phyloP scores from a whole-genome alignment of 2,329 filamentous ascomycete species.

The Neodidymelliopsis sp. region DNA sequence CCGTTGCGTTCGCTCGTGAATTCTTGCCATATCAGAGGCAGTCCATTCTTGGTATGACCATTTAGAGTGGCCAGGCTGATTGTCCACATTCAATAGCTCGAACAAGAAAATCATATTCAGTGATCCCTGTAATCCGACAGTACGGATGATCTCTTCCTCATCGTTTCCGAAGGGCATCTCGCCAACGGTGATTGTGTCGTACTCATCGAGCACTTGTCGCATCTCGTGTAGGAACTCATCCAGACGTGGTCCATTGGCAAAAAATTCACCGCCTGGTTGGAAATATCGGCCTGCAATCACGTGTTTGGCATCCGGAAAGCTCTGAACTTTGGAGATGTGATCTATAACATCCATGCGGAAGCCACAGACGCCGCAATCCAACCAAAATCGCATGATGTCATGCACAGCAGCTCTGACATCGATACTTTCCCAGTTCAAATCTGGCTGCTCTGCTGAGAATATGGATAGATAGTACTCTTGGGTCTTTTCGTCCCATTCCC shows the following conservation, averaged over 20 bases:
- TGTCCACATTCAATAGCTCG: constrained; percentile 1
- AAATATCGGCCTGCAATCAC: neutral
- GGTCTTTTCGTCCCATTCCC: constrained; percentile 1
- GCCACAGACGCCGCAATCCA: neutral
- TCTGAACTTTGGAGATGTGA: constrained; percentile 2
- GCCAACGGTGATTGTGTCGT: neutral
- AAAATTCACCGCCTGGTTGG: neutral
- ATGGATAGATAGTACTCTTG: neutral
- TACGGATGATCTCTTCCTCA: neutral
- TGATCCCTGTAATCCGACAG: neutral
- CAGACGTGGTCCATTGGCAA: neutral
- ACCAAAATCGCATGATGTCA: constrained; percentile 1
- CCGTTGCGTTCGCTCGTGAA: neutral
- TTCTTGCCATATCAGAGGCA: neutral
- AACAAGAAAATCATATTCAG: constrained; percentile 3
- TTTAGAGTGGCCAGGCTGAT: neutral
- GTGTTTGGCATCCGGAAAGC: neutral
- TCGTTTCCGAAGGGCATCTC: neutral
- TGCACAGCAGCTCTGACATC: neutral
- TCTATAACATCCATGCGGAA: constrained; percentile 4
- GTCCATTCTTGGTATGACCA: constrained; percentile 2
- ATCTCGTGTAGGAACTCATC: constrained; percentile 1
- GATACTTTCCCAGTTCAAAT: neutral
- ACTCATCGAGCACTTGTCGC: constrained; percentile 1
- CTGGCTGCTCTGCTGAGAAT: neutral